These are phyloP conservation scores for Hymenoscyphus infarciens DNA, from an alignment of 2,329 filamentous ascomycete genomes.

Conservation along the genomic window DNA sequence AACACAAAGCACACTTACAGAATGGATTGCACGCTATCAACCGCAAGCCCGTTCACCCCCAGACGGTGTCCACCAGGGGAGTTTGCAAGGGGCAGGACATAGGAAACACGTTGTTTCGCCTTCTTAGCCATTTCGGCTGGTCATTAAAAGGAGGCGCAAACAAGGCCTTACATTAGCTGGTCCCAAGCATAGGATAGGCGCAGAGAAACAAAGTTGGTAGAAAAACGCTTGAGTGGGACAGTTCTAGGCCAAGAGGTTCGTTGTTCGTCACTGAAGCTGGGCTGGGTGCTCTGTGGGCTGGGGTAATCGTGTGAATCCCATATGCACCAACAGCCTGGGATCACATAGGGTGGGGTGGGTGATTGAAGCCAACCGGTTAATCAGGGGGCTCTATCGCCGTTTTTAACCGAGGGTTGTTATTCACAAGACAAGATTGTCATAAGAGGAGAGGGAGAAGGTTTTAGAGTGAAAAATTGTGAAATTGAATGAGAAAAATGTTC, in stretches of 20 bases:
- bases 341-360: background rate
- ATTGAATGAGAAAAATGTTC: background rate
- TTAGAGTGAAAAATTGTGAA: no score
- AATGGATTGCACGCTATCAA: conserved; percentile 78
- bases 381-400: background rate
- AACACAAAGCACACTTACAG: conserved; percentile 52
- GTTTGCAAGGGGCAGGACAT: conserved; percentile 70
- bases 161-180: conserved; percentile 8
- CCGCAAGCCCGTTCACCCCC: conserved; percentile 89
- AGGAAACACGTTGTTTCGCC: conserved; percentile 66
- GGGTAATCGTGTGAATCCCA: background rate
- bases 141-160: conserved; percentile 9
- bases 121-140: conserved; percentile 47
- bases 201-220: conserved; percentile 3
- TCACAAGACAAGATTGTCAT: background rate
- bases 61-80: conserved; percentile 82
- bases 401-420: background rate
- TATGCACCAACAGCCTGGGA: conserved; percentile 1
- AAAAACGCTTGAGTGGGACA: background rate
- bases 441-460: no score
- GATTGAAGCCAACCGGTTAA: background rate
- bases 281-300: background rate
- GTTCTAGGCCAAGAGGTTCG: conserved; percentile 2
- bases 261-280: background rate
- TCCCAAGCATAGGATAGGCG: background rate